These are phyloP conservation scores for Neotropicomus parvogracilis DNA, from an alignment of 1,284 basidiomycete species.

Conservation along the genomic window DNA sequence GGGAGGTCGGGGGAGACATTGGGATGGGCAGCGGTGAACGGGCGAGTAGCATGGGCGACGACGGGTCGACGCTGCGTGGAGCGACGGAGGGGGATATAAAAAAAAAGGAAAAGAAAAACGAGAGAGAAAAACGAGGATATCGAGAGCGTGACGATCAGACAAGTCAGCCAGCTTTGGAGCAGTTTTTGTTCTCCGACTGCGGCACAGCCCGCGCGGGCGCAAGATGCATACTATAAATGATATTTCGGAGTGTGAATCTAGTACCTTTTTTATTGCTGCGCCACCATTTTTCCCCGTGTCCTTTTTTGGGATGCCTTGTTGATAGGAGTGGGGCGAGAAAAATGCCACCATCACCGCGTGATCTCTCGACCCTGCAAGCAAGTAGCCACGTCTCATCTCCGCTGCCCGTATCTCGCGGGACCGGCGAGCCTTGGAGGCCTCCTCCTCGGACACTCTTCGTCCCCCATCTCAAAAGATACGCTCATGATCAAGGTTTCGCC, in stretches of 20 bases:
- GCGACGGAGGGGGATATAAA: conserved; percentile 31
- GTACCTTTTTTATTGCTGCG: too few relatives aligned
- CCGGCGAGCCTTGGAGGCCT: conserved; percentile 15
- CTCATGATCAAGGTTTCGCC: conserved; percentile 24
- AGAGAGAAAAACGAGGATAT: conserved; percentile 36
- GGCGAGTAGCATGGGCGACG: conserved; percentile 54
- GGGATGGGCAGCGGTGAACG: conserved; percentile 49
- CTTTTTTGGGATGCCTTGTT: conserved; percentile 16
- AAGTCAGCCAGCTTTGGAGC: conserved; percentile 34
- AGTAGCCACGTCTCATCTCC: too few relatives aligned
- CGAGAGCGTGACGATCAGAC: conserved; percentile 28
- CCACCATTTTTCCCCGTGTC: too few relatives aligned
- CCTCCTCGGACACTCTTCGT: conserved; percentile 25
- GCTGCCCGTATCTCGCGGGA: conserved; percentile 21
- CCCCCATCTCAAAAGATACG: conserved; percentile 23
- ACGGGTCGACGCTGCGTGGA: conserved; percentile 18
- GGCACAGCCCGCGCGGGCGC: conserved; percentile 30
- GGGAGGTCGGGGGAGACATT: conserved; percentile 37
- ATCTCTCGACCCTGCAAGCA: too few relatives aligned
- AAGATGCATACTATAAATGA: conserved; percentile 25
- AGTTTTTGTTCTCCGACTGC: conserved; percentile 33
- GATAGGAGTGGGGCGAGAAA: conserved; percentile 26
- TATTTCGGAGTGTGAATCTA: conserved; percentile 26
- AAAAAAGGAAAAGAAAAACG: too few relatives aligned
- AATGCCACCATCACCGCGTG: conserved; percentile 14